Percentiles rank a stretch among this genome's conserved stretches.
These are phyloP conservation scores for Populus ilicifolia DNA, from an alignment of 345 rosid genomes.

Conservation along the genomic window DNA sequence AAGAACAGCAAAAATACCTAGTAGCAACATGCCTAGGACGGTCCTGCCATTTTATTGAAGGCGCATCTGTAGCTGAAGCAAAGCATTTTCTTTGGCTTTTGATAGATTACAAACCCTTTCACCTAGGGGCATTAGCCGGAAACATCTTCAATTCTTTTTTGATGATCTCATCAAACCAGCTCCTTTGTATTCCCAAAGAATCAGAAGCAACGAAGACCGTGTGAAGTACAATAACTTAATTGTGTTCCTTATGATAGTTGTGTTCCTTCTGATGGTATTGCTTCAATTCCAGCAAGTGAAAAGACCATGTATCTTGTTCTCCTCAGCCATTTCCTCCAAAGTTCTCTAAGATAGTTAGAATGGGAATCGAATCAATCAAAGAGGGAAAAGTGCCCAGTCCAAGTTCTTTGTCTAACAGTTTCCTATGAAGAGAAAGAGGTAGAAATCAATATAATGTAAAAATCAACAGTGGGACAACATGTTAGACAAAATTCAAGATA, in stretches of 20 bases:
- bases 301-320: not conserved
- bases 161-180: not conserved
- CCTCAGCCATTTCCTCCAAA: not conserved
- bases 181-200: not conserved
- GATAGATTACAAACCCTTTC: not conserved
- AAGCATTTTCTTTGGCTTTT: not conserved
- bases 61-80: not conserved
- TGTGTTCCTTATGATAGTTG: not conserved
- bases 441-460: not conserved
- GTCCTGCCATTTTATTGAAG: not conserved
- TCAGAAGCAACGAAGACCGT: not conserved
- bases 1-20: not conserved
- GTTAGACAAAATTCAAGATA: not conserved
- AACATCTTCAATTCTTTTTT: not conserved
- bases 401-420: not conserved
- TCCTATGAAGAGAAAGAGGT: not conserved
- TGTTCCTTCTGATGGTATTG: not conserved
- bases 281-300: not conserved
- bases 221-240: not conserved
- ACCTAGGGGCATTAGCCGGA: not conserved
- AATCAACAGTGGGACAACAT: not conserved
- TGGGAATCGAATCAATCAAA: not conserved
- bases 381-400: not conserved
- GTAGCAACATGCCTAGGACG: not conserved
- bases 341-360: not conserved